Evolutionary conservation across 2,329 filamentous ascomycete species (phyloP), one percentile per base, ranked within the genome.

Genomic region (Amesomyces nigricolor): DNA sequence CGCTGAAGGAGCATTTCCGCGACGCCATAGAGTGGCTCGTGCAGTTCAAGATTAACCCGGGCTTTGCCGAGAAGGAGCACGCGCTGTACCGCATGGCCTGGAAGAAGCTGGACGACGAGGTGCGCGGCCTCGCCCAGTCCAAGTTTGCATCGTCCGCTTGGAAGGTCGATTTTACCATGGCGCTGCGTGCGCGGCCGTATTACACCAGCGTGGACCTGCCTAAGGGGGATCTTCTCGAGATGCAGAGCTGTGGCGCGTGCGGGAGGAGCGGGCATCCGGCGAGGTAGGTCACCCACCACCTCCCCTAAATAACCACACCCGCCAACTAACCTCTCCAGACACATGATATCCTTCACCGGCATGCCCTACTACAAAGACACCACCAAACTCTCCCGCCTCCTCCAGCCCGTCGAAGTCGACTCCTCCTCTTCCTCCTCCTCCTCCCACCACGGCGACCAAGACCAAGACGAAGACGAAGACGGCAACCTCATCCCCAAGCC

Each of bases 11-110:
- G 39, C 81, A 91, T 48, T 92, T 92, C 72, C 81, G 80, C 47
- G 83, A 85, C 63, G 86, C 82, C 0, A 76, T 92, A 2, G 87
- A 90, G 66, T 92, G 88, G 88, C 86, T 91, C 71, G 84, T 92
- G 2, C 87, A 90, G 64, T 88, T 87, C 66, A 85, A 86, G 62
- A 77, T 94, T 49, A 86, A 91, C 61, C 88, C 87, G 0, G 81
- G 76, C 0, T 91, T 91, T 63, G 72, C 79, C 10, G 66, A 79
- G 16, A 71, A 78, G 16, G 72, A 79, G 5, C 81, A 88, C 57
- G 75, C 80, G 7, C 72, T 90, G 11, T 94, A 90, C 68, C 64
- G 71, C 11, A 75, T 87, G 26, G 83, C 87, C 0, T 91, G 90
- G 73, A 72, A 73, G 47, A 89, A 89, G 64, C 74, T 92, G 0